These are phyloP conservation scores for Blastobotrys chiropterorum DNA, from an alignment of 805 yeast species.

Conservation along the genomic window DNA sequence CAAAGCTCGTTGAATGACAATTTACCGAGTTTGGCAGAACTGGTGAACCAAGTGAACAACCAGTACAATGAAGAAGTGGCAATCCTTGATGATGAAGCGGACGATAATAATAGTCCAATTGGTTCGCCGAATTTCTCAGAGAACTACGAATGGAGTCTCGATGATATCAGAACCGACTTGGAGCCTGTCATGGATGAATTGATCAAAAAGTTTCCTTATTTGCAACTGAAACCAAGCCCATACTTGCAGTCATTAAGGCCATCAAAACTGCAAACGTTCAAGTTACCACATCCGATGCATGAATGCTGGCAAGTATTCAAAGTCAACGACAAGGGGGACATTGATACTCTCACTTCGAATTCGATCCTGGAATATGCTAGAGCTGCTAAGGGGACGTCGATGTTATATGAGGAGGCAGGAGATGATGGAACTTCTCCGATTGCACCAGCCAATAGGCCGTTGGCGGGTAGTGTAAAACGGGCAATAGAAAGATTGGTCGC, in stretches of 20 bases:
- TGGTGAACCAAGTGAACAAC: background rate
- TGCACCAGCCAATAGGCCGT: constrained; percentile 13
- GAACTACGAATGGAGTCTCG: constrained; percentile 29
- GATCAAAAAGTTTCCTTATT: constrained; percentile 18
- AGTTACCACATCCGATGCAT: constrained; percentile 22
- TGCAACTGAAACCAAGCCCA: constrained; percentile 9
- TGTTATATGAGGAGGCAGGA: constrained; percentile 7
- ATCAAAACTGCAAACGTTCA: constrained; percentile 13
- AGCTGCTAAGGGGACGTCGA: constrained; percentile 6
- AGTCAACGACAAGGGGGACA: constrained; percentile 25
- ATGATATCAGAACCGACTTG: constrained; percentile 27
- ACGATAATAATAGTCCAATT: constrained; percentile 13
- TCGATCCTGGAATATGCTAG: constrained; percentile 11
- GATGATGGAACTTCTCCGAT: constrained; percentile 7
- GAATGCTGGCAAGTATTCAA: constrained; percentile 31
- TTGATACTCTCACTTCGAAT: constrained; percentile 25
- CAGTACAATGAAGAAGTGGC: background rate
- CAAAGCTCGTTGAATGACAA: background rate
- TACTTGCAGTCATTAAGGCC: constrained; percentile 15
- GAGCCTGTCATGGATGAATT: constrained; percentile 30
- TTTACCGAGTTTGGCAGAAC: background rate
- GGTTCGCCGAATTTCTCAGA: constrained; percentile 7
- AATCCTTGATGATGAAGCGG: constrained; percentile 1
- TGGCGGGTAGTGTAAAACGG: constrained; percentile 9
- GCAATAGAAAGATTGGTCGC: constrained; percentile 16